phyloP scores from a whole-genome alignment of 2,329 filamentous ascomycete species.

The Aspergillus vadensis region DNA sequence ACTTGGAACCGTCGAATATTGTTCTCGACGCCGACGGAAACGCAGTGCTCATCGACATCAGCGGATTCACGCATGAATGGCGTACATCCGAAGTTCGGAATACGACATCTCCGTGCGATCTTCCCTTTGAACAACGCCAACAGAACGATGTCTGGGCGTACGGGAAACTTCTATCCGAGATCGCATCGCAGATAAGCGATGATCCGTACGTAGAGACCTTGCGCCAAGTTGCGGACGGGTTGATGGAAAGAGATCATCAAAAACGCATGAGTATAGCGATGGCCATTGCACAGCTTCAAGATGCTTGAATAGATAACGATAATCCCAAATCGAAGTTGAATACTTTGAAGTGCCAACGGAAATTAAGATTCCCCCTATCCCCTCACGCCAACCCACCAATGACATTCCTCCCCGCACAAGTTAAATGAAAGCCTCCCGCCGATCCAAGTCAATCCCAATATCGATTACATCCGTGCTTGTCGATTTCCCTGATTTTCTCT shows the following conservation, averaged over 20 bases:
- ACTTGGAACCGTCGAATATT: slow-evolving; percentile 25
- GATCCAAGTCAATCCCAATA: too few relatives aligned
- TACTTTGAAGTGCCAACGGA: too few relatives aligned
- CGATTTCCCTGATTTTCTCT: too few relatives aligned
- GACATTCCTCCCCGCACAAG: too few relatives aligned
- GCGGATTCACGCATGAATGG: slow-evolving; percentile 23
- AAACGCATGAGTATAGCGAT: slow-evolving; percentile 8
- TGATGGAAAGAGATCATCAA: slow-evolving; percentile 14
- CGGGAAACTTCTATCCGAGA: slow-evolving; percentile 24
- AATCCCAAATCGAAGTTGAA: too few relatives aligned
- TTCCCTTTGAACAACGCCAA: slow-evolving; percentile 23
- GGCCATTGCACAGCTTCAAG: not conserved
- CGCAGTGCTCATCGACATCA: slow-evolving; percentile 26
- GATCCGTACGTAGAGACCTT: slow-evolving; percentile 12
- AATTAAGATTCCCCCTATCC: too few relatives aligned
- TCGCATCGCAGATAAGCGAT: slow-evolving; percentile 15
- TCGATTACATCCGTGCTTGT: too few relatives aligned
- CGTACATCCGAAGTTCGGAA: slow-evolving; percentile 25
- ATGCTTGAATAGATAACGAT: not conserved
- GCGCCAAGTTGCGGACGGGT: slow-evolving; percentile 13
- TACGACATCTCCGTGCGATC: slow-evolving; percentile 20
- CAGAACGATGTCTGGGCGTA: slow-evolving; percentile 26
- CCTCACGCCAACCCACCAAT: too few relatives aligned
- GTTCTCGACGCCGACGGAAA: slow-evolving; percentile 22
- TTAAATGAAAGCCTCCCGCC: too few relatives aligned